phyloP scores from a whole-genome alignment of 495 filamentous ascomycete species.

The Xylaria venustula region DNA sequence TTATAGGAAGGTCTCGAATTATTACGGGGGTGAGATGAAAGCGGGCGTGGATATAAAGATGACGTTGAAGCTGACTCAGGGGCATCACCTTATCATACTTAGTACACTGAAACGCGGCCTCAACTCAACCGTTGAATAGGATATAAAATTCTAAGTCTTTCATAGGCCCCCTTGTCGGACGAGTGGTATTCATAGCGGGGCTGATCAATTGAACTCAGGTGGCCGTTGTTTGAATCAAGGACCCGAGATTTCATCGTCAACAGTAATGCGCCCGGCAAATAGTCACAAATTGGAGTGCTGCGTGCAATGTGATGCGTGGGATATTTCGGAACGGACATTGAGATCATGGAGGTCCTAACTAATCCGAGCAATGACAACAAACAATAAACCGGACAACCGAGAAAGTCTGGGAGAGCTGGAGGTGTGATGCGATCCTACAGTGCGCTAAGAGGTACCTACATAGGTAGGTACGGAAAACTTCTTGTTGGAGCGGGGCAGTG shows the following conservation, averaged over 20 bases:
- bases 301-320: background rate
- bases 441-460: too few species aligned
- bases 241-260: background rate
- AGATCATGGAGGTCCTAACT: background rate
- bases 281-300: background rate
- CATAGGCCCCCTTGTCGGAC: too few species aligned
- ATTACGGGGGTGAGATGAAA: background rate
- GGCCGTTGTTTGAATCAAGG: background rate
- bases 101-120: too few species aligned
- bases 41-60: background rate
- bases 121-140: background rate
- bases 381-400: too few species aligned
- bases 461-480: background rate
- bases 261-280: background rate
- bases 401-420: too few species aligned
- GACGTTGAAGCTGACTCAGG: background rate
- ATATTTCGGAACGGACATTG: background rate
- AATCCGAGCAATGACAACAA: too few species aligned
- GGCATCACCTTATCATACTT: background rate
- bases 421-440: background rate
- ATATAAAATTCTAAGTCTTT: background rate
- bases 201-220: background rate
- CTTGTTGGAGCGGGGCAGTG: conserved; percentile 1
- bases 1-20: background rate
- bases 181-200: background rate